Conservation (phyloP, 192 early-diverging fungal species). For the Allomyces javanicus region DNA sequence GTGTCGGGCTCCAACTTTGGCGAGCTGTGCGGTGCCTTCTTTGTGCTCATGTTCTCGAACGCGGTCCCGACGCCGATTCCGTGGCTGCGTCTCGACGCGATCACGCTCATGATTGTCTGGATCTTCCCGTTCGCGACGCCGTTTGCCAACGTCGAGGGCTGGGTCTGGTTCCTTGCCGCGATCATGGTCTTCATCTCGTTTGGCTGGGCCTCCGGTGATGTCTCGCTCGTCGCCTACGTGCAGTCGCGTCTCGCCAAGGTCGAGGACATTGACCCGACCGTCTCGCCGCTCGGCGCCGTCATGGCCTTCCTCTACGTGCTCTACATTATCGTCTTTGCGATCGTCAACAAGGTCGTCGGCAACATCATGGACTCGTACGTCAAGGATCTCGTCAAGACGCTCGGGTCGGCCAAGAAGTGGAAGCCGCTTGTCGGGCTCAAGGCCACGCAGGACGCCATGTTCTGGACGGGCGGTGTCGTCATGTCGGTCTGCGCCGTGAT, state of each 20-base stretch:
- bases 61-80: constrained; percentile 30
- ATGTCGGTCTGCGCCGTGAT: constrained; percentile 20
- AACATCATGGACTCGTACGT: constrained; percentile 13
- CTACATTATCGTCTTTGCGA: constrained; percentile 27
- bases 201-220: constrained; percentile 41
- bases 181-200: constrained; percentile 25
- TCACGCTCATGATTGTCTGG: constrained; percentile 17
- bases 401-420: background rate
- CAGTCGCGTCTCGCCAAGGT: constrained; percentile 17
- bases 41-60: constrained; percentile 24
- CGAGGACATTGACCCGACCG: constrained; percentile 12
- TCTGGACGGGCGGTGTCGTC: constrained; percentile 22
- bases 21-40: constrained; percentile 27
- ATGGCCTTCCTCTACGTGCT: constrained; percentile 34
- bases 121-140: constrained; percentile 11
- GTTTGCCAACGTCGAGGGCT: constrained; percentile 6
- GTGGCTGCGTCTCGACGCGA: constrained; percentile 28
- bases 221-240: constrained; percentile 28
- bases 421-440: background rate
- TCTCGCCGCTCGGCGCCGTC: constrained; percentile 27
- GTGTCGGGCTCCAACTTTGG: constrained; percentile 40
- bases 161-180: constrained; percentile 25
- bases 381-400: background rate
- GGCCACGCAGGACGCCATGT: constrained; percentile 12
- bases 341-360: constrained; percentile 19